A percentile compares a stretch with the other conserved stretches of the same genome.
Conservation (phyloP, 495 filamentous ascomycete genomes). For the Neurospora sp. region DNA sequence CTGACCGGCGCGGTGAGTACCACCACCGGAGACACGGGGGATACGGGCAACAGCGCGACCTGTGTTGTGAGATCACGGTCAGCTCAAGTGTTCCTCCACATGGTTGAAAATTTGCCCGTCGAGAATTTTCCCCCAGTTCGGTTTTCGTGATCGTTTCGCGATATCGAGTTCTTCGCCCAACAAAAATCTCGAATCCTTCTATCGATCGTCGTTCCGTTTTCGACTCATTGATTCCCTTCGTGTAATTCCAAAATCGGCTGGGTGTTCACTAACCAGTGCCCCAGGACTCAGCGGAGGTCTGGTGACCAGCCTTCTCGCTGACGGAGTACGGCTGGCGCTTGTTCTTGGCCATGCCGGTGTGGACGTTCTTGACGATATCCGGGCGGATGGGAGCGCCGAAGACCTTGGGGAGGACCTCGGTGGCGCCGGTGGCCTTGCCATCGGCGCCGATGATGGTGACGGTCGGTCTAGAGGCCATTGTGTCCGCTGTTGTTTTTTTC, state of each 20-base stretch:
- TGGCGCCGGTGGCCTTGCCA: conserved; percentile 78
- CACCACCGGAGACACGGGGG: conserved; percentile 98
- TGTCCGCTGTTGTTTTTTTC: conserved; percentile 26
- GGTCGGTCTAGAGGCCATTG: conserved; percentile 89
- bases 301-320: conserved; percentile 99
- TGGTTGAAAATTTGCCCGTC: neutral
- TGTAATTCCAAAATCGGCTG: conserved; percentile 5
- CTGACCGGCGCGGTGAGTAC: conserved; percentile 99
- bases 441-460: conserved; percentile 89
- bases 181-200: neutral
- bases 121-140: neutral
- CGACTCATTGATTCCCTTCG: neutral
- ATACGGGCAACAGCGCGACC: conserved; percentile 99
- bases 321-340: conserved; percentile 99
- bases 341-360: conserved; percentile 99
- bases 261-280: conserved; percentile 78
- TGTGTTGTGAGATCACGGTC: conserved; percentile 26
- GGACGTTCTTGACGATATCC: conserved; percentile 97
- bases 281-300: conserved; percentile 99
- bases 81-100: conserved; percentile 9
- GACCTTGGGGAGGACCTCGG: conserved; percentile 83
- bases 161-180: neutral
- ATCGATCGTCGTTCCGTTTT: neutral
- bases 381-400: conserved; percentile 95
- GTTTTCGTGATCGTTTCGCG: neutral